phyloP scores from a whole-genome alignment of 2,329 filamentous ascomycete species.

The Nemania serpens region DNA sequence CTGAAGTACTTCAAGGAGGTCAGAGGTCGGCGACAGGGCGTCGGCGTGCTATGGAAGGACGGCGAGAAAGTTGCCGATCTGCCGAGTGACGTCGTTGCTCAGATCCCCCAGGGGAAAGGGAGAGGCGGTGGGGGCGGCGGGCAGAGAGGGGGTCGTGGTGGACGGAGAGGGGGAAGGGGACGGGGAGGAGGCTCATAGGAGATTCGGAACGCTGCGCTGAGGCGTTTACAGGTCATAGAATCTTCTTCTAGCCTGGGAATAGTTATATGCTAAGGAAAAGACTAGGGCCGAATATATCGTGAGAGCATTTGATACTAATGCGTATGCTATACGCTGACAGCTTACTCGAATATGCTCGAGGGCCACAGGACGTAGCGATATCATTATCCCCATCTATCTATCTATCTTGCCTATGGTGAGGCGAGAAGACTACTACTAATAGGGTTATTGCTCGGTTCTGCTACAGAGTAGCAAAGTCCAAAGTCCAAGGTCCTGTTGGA shows the following conservation, averaged over 20 bases:
- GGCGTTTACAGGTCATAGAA: too few relatives aligned
- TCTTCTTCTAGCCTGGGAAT: too few relatives aligned
- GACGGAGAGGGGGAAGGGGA: slow-evolving; percentile 32
- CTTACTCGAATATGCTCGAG: neutral
- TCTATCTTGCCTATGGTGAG: neutral
- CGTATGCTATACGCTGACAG: neutral
- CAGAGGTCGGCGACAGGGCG: slow-evolving; percentile 61
- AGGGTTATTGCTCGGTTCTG: neutral
- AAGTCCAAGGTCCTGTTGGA: neutral
- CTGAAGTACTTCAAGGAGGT: slow-evolving; percentile 74
- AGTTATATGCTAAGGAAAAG: too few relatives aligned
- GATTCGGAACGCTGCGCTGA: neutral
- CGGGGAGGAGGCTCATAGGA: slow-evolving; percentile 16
- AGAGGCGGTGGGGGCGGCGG: slow-evolving; percentile 41
- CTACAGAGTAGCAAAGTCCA: neutral
- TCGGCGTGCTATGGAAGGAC: slow-evolving; percentile 71
- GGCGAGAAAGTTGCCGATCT: slow-evolving; percentile 70
- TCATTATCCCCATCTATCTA: neutral
- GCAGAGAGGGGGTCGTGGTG: slow-evolving; percentile 39
- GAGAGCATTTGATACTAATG: too few relatives aligned
- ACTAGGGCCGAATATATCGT: too few relatives aligned
- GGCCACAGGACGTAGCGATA: neutral
- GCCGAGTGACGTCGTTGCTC: slow-evolving; percentile 60
- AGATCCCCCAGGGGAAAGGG: slow-evolving; percentile 53
- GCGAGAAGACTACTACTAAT: neutral